These are phyloP conservation scores for Colletotrichum sp. DNA, from an alignment of 2,329 filamentous ascomycete genomes.

Conservation along the genomic window DNA sequence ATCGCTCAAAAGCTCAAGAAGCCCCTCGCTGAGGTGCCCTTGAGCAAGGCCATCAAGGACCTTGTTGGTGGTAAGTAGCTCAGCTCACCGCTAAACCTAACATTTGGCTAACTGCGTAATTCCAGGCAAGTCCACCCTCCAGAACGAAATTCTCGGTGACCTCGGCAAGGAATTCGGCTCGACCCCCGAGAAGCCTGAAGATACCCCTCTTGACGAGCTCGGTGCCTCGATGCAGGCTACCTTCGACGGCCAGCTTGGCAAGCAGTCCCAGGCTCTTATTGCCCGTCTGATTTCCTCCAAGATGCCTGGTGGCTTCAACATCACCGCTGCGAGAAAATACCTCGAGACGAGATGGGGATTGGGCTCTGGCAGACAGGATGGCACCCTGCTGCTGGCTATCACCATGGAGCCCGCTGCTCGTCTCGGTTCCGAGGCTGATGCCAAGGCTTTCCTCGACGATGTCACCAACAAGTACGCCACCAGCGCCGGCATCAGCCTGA, in stretches of 20 bases:
- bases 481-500: slow-evolving; percentile 82
- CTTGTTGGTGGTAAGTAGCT: slow-evolving; percentile 83
- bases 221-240: slow-evolving; percentile 95
- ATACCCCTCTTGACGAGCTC: slow-evolving; percentile 93
- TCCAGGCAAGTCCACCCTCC: slow-evolving; percentile 93
- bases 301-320: slow-evolving; percentile 99
- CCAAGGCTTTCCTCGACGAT: slow-evolving; percentile 90
- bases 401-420: slow-evolving; percentile 92
- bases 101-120: neutral
- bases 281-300: slow-evolving; percentile 97
- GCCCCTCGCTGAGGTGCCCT: slow-evolving; percentile 81
- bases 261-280: slow-evolving; percentile 92
- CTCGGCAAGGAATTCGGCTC: slow-evolving; percentile 98
- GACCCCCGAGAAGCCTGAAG: slow-evolving; percentile 97
- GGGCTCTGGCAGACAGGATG: slow-evolving; percentile 85
- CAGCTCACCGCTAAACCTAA: neutral
- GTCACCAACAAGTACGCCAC: slow-evolving; percentile 89
- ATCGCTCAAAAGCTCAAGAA: slow-evolving; percentile 99
- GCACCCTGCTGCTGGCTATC: slow-evolving; percentile 83
- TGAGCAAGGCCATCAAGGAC: slow-evolving; percentile 98
- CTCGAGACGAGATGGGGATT: slow-evolving; percentile 94
- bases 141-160: slow-evolving; percentile 98
- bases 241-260: slow-evolving; percentile 98
- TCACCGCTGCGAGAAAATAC: slow-evolving; percentile 94
- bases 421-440: slow-evolving; percentile 87